Base-by-base conservation (phyloP, 176 grass and related monocot species). In the Cenchrus fungigraminus region DNA sequence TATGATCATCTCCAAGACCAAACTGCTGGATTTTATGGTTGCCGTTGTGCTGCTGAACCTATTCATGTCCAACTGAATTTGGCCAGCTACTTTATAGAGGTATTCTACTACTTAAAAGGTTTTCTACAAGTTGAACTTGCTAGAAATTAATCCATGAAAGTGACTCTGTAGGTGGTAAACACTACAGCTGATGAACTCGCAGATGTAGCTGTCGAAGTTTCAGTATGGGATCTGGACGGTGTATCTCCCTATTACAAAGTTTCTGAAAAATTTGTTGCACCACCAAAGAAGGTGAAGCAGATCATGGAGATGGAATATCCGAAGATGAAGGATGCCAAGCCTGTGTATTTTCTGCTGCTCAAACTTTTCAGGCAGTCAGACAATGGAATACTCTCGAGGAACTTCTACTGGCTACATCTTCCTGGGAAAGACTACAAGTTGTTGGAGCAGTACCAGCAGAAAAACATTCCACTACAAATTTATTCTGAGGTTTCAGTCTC, bases 1-100 rank as follows among this genome's bases (percentile, higher is more conserved):
- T 98, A 98, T 73, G 93, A 98, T 83, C 97, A 98, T 76, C 93
- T 98, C 76, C 93, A 86, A 53, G 93, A 98, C 47, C 97, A 98
- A 75, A 98, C 93, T 43, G 97, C 93, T 63, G 97, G 97, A 22
- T 94, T 98, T 87, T 96, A 91, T 76, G 93, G 93, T 64, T 98
- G 97, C 16, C 93, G 91, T 59, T 94, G 86, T 86, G 97, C 97
- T 83, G 86, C 91, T 71, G 86, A 94, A 77, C 93, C 93, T 12
- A 84, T 98, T 84, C 93, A 95, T 85, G 91, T 98, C 55, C 96
- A 98, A 65, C 82, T 98, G 56, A 98, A 98, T 94, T 73, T 98
- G 79, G 89, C 51, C 46, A 95, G 51, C 76, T 95, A 92, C 84
- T 92, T 87, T 31, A 79, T 98, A 90, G 97, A 98, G 97, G 97